Conservation (phyloP, 2,329 filamentous ascomycete genomes). For the Teratosphaeria destructans region DNA sequence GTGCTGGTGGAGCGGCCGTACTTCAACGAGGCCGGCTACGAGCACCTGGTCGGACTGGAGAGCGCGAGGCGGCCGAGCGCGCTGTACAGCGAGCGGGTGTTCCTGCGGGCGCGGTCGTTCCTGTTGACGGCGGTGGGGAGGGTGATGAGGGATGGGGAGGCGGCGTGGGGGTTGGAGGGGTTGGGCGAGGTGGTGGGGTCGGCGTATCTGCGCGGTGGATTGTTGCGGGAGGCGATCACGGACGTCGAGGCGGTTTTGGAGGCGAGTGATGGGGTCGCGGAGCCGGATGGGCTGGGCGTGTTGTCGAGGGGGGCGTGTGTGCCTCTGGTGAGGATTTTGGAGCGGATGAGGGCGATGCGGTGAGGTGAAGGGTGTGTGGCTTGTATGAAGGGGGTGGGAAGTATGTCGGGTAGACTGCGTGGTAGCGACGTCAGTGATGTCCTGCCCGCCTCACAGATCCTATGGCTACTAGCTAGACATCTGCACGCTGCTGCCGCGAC, state of each 20-base stretch:
- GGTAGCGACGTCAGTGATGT: no score
- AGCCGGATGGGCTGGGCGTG: slow-evolving; percentile 34
- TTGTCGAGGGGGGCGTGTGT: slow-evolving; percentile 39
- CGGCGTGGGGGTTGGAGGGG: slow-evolving; percentile 25
- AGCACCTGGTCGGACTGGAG: slow-evolving; percentile 31
- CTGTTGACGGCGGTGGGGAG: slow-evolving; percentile 29
- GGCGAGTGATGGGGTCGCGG: slow-evolving; percentile 25
- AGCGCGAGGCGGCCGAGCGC: slow-evolving; percentile 16
- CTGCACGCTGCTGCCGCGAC: no score
- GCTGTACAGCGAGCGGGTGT: slow-evolving; percentile 21
- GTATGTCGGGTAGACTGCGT: no score
- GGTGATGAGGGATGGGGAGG: background rate
- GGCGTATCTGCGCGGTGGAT: slow-evolving; percentile 36
- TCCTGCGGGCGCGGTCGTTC: slow-evolving; percentile 15
- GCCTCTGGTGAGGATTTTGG: slow-evolving; percentile 25
- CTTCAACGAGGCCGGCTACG: slow-evolving; percentile 55
- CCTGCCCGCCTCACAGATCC: no score
- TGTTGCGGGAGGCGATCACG: slow-evolving; percentile 36
- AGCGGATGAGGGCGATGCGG: slow-evolving; percentile 25
- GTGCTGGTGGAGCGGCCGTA: slow-evolving; percentile 48
- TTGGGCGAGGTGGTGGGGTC: slow-evolving; percentile 44
- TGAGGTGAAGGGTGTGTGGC: background rate
- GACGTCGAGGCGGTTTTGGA: slow-evolving; percentile 33
- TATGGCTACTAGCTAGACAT: no score
- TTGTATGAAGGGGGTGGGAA: no score